Evolutionary conservation across 371 early-diverging fungal species (phyloP).

Genomic region (Mucor indicus): DNA sequence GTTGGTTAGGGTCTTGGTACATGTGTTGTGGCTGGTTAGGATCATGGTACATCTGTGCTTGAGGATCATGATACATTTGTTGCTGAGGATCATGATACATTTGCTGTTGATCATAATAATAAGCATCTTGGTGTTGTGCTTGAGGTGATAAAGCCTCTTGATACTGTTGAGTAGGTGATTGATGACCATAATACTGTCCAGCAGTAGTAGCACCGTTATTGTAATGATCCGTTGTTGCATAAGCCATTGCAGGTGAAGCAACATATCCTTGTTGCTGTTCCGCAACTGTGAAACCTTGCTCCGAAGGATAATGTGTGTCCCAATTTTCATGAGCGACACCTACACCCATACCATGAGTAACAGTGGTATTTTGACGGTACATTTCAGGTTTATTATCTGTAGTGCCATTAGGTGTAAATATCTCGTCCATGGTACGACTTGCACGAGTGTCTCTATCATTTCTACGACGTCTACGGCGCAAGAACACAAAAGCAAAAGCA

Average conservation of each 20-base stretch:
- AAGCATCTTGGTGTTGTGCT: constrained; percentile 7
- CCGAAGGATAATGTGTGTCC: neutral
- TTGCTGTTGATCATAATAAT: constrained; percentile 7
- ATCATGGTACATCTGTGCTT: no score
- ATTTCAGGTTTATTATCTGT: neutral
- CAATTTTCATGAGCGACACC: constrained; percentile 1
- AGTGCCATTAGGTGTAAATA: constrained; percentile 19
- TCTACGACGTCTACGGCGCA: constrained; percentile 16
- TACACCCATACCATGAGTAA: neutral
- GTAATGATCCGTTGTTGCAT: constrained; percentile 5
- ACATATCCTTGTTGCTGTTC: neutral
- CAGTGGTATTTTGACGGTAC: constrained; percentile 1
- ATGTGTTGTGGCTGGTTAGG: no score
- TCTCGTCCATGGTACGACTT: constrained; percentile 23
- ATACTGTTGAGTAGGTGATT: constrained; percentile 2
- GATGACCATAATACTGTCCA: constrained; percentile 11
- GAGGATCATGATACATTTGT: no score
- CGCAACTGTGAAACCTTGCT: constrained; percentile 7
- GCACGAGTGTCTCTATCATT: constrained; percentile 9
- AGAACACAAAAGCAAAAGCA: constrained; percentile 11
- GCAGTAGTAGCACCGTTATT: constrained; percentile 1
- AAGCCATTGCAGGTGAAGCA: constrained; percentile 12
- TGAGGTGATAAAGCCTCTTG: constrained; percentile 2
- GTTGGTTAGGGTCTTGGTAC: no score
- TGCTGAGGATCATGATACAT: no score